Conservation (phyloP, 2,329 filamentous ascomycete genomes). For the Coniochaeta sp. region DNA sequence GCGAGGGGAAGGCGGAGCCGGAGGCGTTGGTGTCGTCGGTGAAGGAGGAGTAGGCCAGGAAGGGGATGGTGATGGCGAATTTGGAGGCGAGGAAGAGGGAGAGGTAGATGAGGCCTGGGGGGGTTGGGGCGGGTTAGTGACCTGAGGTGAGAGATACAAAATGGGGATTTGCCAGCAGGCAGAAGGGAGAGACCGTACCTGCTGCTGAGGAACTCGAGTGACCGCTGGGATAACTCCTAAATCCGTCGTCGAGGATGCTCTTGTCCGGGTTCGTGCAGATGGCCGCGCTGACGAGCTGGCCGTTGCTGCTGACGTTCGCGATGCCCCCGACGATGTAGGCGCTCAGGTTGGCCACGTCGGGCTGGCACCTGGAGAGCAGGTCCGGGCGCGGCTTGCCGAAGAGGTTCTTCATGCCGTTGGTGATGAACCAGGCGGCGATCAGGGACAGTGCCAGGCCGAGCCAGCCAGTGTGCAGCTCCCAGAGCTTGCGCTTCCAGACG, state of each 20-base stretch:
- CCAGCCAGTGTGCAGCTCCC: slow-evolving; percentile 84
- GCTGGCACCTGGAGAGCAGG: slow-evolving; percentile 69
- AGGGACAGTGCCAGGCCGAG: slow-evolving; percentile 71
- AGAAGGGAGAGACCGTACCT: slow-evolving; percentile 42
- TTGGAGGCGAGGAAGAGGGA: slow-evolving; percentile 82
- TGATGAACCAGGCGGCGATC: slow-evolving; percentile 69
- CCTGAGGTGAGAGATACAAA: background rate
- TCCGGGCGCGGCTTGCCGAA: slow-evolving; percentile 71
- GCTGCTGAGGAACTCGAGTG: slow-evolving; percentile 36
- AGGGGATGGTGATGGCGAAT: slow-evolving; percentile 67
- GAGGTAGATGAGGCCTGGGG: slow-evolving; percentile 67
- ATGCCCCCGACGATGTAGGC: slow-evolving; percentile 58
- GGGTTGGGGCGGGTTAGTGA: background rate
- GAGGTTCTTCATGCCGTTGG: slow-evolving; percentile 76
- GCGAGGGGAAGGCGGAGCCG: slow-evolving; percentile 69
- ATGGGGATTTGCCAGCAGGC: slow-evolving; percentile 25
- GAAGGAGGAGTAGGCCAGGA: slow-evolving; percentile 45
- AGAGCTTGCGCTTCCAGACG: slow-evolving; percentile 75
- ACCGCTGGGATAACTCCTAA: slow-evolving; percentile 75
- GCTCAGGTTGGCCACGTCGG: slow-evolving; percentile 58
- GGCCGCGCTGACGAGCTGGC: slow-evolving; percentile 62
- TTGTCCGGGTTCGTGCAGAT: slow-evolving; percentile 67
- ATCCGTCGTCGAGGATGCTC: slow-evolving; percentile 65
- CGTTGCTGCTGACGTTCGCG: slow-evolving; percentile 41
- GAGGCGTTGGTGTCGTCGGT: slow-evolving; percentile 26